Evolutionary conservation across 305 asterid genomes (phyloP).

Genomic region (Ajuga reptans): DNA sequence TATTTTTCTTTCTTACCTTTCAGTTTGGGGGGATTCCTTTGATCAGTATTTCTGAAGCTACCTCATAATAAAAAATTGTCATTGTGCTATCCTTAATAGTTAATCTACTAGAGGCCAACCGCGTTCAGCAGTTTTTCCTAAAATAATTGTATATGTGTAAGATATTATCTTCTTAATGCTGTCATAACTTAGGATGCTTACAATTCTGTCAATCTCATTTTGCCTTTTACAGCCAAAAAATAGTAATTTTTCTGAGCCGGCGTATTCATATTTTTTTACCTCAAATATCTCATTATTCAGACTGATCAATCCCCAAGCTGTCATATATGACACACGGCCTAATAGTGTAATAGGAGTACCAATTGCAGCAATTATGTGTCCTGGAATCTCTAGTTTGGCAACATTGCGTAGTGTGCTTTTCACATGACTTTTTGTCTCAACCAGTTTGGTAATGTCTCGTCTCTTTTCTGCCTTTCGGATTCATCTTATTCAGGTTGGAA

Average conservation of each 20-base stretch:
- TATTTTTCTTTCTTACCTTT: too few relatives aligned
- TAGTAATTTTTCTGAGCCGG: not conserved
- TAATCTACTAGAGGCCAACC: too few relatives aligned
- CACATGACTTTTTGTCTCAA: constrained; percentile 7
- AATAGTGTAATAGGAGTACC: not conserved
- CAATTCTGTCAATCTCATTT: not conserved
- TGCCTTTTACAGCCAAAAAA: not conserved
- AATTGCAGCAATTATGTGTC: not conserved
- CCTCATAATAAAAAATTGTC: too few relatives aligned
- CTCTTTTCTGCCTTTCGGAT: not conserved
- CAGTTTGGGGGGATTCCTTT: too few relatives aligned
- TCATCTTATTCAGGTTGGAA: constrained; percentile 60
- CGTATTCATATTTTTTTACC: not conserved
- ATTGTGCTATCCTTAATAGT: too few relatives aligned
- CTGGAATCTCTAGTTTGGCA: not conserved
- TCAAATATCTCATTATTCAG: not conserved
- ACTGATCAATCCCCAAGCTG: not conserved
- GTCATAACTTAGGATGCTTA: not conserved
- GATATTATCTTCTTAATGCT: not conserved
- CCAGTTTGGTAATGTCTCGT: not conserved
- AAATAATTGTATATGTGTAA: not conserved
- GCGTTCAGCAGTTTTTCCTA: not conserved
- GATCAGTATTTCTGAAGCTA: too few relatives aligned
- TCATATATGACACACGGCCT: not conserved
- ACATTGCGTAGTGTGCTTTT: not conserved